Percentiles rank a stretch among this genome's conserved stretches.
Conservation (phyloP, 148 eudicot species). For the Rhododendron ferrugineum region DNA sequence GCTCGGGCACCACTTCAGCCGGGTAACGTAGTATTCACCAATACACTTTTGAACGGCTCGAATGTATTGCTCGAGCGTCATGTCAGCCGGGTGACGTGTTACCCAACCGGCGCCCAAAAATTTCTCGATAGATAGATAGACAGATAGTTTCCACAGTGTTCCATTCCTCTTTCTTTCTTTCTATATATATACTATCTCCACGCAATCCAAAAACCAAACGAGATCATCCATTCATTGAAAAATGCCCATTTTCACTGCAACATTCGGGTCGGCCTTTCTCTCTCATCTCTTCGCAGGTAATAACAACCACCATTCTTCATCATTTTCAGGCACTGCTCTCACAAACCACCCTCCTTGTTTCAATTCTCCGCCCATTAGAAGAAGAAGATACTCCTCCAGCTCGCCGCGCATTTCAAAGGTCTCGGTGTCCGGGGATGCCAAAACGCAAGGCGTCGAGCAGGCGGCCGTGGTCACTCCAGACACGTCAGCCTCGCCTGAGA, state of each 20-base stretch:
- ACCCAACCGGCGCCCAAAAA: no score
- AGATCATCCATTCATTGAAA: neutral
- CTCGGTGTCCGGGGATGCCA: conserved; percentile 35
- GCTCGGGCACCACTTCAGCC: no score
- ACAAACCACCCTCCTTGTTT: conserved; percentile 13
- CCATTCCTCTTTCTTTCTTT: neutral
- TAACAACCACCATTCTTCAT: conserved; percentile 7
- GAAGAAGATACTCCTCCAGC: conserved; percentile 14
- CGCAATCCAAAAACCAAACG: neutral
- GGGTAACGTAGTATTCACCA: no score
- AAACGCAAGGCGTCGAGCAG: conserved; percentile 16
- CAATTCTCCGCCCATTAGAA: conserved; percentile 9
- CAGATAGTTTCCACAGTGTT: neutral
- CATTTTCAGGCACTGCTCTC: conserved; percentile 10
- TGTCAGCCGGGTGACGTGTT: no score
- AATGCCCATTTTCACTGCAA: conserved; percentile 43
- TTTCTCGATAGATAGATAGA: no score
- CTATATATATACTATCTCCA: no score
- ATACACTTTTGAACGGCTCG: no score
- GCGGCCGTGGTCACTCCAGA: conserved; percentile 25
- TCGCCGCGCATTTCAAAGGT: conserved; percentile 15
- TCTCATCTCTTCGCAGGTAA: conserved; percentile 22
- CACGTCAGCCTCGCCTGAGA: conserved; percentile 20
- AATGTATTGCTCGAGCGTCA: no score
- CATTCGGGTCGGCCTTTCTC: conserved; percentile 32